Evolutionary conservation across 805 yeast species (phyloP).

Genomic region (Cyberlindnera japonica): DNA sequence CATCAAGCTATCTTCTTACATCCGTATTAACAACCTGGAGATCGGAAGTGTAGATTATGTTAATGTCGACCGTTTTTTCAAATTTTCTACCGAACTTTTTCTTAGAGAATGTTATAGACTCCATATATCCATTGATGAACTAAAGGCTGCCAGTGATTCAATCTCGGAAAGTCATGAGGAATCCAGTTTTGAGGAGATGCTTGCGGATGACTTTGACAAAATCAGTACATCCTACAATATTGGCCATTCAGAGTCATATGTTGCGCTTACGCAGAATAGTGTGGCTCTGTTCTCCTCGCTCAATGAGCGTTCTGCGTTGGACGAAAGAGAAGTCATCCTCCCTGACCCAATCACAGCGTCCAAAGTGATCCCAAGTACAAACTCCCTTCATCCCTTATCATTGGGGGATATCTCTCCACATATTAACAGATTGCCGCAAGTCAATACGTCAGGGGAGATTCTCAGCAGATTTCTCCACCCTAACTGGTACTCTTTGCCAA

Average conservation of each 20-base stretch:
- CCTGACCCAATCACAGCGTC: conserved; percentile 67
- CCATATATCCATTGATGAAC: conserved; percentile 17
- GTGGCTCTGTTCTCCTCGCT: conserved; percentile 79
- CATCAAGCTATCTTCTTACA: conserved; percentile 50
- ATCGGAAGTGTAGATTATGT: conserved; percentile 48
- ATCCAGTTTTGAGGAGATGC: conserved; percentile 32
- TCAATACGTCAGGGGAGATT: conserved; percentile 43
- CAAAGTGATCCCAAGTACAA: conserved; percentile 56
- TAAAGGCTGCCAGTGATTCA: conserved; percentile 4
- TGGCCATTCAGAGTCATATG: conserved; percentile 63
- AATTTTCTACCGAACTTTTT: conserved; percentile 56
- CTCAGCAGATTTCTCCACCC: conserved; percentile 54
- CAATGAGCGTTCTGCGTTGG: conserved; percentile 65
- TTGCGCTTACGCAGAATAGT: conserved; percentile 55
- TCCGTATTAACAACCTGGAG: conserved; percentile 43
- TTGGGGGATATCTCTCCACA: conserved; percentile 29
- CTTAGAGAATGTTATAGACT: conserved; percentile 56
- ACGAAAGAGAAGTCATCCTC: conserved; percentile 64
- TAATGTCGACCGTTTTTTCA: conserved; percentile 59
- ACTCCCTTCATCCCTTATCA: conserved; percentile 22
- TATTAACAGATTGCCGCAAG: conserved; percentile 18
- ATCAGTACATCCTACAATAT: conserved; percentile 50
- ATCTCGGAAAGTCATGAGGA: conserved; percentile 16
- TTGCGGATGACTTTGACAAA: conserved; percentile 56
- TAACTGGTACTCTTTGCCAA: conserved; percentile 60